A percentile compares a stretch with the other conserved stretches of the same genome.
phyloP scores from a whole-genome alignment of 2,329 filamentous ascomycete species.

The Thelonectria blattea region DNA sequence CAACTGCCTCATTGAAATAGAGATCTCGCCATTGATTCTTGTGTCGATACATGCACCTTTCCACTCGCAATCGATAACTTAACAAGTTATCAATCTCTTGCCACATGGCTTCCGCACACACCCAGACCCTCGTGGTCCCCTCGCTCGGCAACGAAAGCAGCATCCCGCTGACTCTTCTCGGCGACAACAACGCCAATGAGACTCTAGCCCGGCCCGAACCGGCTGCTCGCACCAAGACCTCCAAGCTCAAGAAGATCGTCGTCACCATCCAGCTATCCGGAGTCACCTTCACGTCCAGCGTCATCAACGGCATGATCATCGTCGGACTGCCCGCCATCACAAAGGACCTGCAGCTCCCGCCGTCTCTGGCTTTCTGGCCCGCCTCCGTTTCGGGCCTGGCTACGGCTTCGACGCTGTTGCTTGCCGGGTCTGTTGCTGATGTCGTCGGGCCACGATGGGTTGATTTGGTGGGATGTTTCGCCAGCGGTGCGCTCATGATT shows the following conservation, averaged over 20 bases:
- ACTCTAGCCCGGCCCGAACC: not conserved
- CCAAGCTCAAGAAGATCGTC: conserved; percentile 27
- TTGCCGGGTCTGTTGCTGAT: conserved; percentile 49
- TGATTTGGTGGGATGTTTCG: conserved; percentile 43
- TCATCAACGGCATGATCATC: conserved; percentile 42
- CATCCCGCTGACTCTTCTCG: conserved; percentile 9
- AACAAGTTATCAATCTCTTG: too few species aligned
- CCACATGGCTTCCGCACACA: conserved; percentile 10
- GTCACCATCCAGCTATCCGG: conserved; percentile 35
- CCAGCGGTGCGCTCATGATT: conserved; percentile 40
- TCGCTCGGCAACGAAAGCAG: conserved; percentile 1
- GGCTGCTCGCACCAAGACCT: not conserved
- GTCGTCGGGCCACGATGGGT: conserved; percentile 43
- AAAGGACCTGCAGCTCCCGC: conserved; percentile 42
- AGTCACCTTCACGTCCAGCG: conserved; percentile 35
- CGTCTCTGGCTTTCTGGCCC: conserved; percentile 48
- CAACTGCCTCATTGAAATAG: too few species aligned
- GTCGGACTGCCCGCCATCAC: conserved; percentile 51
- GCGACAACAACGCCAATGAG: not conserved
- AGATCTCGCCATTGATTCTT: too few species aligned
- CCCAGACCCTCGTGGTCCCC: conserved; percentile 9
- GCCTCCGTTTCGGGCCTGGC: conserved; percentile 45
- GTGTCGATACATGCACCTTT: too few species aligned
- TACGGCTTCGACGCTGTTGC: conserved; percentile 44
- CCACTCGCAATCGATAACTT: not conserved